A percentile compares a stretch with the other conserved stretches of the same genome.
Conservation (phyloP, 305 asterid species). For the Fraxinus baroniana region DNA sequence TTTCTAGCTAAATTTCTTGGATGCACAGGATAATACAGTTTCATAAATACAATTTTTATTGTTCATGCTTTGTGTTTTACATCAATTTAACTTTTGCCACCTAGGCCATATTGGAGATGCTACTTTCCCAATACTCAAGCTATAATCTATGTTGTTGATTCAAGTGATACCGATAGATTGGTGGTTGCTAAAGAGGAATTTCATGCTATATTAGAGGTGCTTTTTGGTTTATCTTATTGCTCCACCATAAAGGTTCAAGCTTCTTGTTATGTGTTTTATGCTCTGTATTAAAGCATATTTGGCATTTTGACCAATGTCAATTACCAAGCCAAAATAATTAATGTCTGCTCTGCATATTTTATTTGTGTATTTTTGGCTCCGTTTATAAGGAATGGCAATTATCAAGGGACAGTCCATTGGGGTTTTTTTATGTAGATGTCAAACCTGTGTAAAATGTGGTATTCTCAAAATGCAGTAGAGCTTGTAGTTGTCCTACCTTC, state of each 20-base stretch:
- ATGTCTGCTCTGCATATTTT: neutral
- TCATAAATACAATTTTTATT: neutral
- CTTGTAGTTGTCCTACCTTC: neutral
- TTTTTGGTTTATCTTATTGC: neutral
- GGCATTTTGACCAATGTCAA: neutral
- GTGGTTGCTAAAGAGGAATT: constrained; percentile 93
- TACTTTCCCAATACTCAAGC: constrained; percentile 98
- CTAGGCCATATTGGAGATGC: constrained; percentile 97
- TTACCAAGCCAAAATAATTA: neutral
- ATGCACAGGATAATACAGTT: neutral
- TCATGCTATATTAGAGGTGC: constrained; percentile 91
- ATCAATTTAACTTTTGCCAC: neutral
- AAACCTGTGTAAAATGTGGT: neutral
- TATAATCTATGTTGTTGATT: constrained; percentile 94
- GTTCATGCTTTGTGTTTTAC: neutral
- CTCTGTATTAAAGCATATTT: neutral
- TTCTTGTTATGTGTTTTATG: neutral
- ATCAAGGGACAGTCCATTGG: neutral
- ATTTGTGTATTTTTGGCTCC: neutral
- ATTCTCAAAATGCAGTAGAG: neutral
- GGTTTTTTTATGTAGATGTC: neutral
- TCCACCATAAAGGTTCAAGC: neutral
- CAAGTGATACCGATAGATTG: constrained; percentile 94
- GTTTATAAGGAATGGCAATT: neutral
- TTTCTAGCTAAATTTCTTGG: neutral